phyloP scores from a whole-genome alignment of 2,329 filamentous ascomycete genomes.

The Biscogniauxia marginata region DNA sequence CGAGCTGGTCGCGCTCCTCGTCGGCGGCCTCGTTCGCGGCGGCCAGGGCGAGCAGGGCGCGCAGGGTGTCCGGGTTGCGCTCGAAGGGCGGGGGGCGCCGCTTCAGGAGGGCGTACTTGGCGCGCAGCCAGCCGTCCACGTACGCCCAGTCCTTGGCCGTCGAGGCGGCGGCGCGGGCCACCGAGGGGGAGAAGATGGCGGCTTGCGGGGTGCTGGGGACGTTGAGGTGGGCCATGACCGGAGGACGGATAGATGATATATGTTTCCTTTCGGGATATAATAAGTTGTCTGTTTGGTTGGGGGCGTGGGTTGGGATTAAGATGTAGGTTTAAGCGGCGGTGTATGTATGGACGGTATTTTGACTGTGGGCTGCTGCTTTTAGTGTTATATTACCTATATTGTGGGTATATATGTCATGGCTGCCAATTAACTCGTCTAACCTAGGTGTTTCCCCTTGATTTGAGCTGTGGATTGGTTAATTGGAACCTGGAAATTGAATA shows the following conservation, averaged over 20 bases:
- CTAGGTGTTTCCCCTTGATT: too few relatives aligned
- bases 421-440: too few relatives aligned
- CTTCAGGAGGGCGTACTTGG: constrained; percentile 47
- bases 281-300: neutral
- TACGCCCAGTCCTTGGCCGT: constrained; percentile 90
- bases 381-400: too few relatives aligned
- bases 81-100: constrained; percentile 71
- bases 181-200: constrained; percentile 66
- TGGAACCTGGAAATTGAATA: too few relatives aligned
- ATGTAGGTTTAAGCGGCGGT: too few relatives aligned
- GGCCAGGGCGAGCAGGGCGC: constrained; percentile 70
- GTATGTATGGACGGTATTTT: too few relatives aligned
- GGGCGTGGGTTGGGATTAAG: neutral
- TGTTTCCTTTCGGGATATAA: neutral
- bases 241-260: neutral
- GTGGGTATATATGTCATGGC: too few relatives aligned
- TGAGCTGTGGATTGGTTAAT: too few relatives aligned
- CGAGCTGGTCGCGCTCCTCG: constrained; percentile 61
- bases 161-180: constrained; percentile 72
- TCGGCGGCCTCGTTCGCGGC: constrained; percentile 75
- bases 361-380: too few relatives aligned
- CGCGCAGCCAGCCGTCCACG: constrained; percentile 77
- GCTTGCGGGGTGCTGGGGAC: constrained; percentile 25
- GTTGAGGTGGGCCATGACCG: constrained; percentile 34
- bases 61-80: constrained; percentile 80